Evolutionary conservation across 163 green algal genomes (phyloP), one percentile per base, ranked within the genome.

Genomic region (Chlorella variabilis): DNA sequence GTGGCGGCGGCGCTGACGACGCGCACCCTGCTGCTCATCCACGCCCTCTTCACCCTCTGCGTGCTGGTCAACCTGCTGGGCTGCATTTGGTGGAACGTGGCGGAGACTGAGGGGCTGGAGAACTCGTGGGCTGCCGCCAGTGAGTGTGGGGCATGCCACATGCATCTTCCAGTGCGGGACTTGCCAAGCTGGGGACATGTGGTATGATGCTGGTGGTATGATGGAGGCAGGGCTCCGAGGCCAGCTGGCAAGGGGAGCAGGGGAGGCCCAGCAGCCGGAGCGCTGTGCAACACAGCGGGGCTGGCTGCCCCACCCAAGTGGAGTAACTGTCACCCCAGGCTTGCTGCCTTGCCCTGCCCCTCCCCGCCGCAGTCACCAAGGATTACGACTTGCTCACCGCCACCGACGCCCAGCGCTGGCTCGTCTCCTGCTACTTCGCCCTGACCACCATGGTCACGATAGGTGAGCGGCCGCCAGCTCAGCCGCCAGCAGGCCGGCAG

Each of bases 81-180:
- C 39, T 86, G 54, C 66, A 34, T 86, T 0, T 86, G 71, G 71
- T 86, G 81, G 81, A 78, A 48, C 42, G 21, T 86, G 34, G 81
- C 81, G 9, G 31, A 29, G 58, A n/a, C 13, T 17, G 34, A 82
- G 65, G 81, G 81, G 8, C 21, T 86, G 31, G 71, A 78, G 21
- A 71, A 82, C 58, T 71, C 31, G 34, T 86, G 81, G 81, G 81
- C 41, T 8, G 41, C 25, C 4, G 31, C 42, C 29, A 49, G 42
- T 76, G 69, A 63, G 69, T 71, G 65, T 23, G 17, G 21, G n/a
- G 29, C 20, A n/a, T n/a, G n/a, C 58, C 17, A 66, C 20, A 15
- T 31, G 17, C 58, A 7, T 66, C 8, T 9, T 66, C 27, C 25
- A 15, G 7, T 66, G 25, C 20, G 58, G 27, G 58, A 15, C 11